Evolutionary conservation across 176 grass and related monocot species (phyloP), one percentile per base, ranked within the genome.

Genomic region (Aechmea fasciata): DNA sequence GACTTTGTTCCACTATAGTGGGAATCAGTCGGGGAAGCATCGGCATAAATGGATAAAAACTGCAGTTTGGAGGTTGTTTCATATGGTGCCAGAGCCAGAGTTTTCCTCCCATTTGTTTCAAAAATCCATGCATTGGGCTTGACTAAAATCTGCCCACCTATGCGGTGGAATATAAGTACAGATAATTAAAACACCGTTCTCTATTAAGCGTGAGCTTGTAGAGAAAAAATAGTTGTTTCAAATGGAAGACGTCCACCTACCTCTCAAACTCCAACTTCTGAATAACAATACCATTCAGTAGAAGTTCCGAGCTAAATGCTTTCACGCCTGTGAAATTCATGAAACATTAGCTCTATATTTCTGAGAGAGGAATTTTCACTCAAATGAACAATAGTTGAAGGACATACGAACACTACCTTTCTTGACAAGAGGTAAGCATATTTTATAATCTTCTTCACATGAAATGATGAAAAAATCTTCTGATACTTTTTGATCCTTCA

Each of bases 181-280:
- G 33, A 41, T 41, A 41, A 41, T 41, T 41, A 41, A 41, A 41
- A 7, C 33, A 41, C 33, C 33, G 6, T 41, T 41, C 0, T 6
- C 33, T 41, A 41, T 7, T 41, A 41, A 41, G 33, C 33, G 5
- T 41, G 33, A 41, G 33, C 3, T 41, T 41, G 3, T 41, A 57
- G 19, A 59, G 13, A 55, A 65, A 52, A 17, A 15, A 17, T 11
- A 12, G 52, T 20, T 55, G 49, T n/a, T 41, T 41, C 33, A 41
- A 41, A 41, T 41, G 6, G 33, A 41, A 6, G 33, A 41, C 6
- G 33, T 41, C 4, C 26, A 23, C 65, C 26, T 65, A 90, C 93
- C 89, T 92, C 51, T 77, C 73, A 14, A 92, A 92, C 74, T 90
- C 89, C 73, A 92, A 74, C 67, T 83, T 87, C 73, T 97, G 93